Evolutionary conservation across 2,329 filamentous ascomycete species (phyloP).

Genomic region (Colletotrichum sp.): DNA sequence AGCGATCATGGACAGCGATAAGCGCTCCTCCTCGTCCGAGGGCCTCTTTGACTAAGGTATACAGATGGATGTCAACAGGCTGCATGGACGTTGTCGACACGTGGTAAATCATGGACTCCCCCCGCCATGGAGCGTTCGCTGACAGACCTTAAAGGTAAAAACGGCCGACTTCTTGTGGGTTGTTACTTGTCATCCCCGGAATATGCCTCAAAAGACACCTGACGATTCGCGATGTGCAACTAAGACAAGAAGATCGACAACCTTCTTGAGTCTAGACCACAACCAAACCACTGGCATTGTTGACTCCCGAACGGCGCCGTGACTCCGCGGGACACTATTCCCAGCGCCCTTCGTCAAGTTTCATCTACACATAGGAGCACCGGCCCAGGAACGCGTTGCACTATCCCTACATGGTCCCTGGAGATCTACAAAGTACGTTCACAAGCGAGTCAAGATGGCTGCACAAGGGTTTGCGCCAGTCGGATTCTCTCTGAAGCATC

Average conservation of each 20-base stretch:
- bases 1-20: neutral
- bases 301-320: neutral
- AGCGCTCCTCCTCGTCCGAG: neutral
- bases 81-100: neutral
- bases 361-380: neutral
- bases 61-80: neutral
- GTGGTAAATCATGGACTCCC: neutral
- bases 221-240: slow-evolving; percentile 7
- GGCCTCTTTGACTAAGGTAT: neutral
- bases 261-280: neutral
- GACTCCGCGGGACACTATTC: neutral
- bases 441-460: neutral
- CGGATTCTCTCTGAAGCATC: neutral
- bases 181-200: neutral
- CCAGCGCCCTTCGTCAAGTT: slow-evolving; percentile 1
- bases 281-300: neutral
- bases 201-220: neutral
- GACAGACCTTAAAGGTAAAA: neutral
- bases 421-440: neutral
- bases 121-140: neutral
- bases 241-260: slow-evolving; percentile 1
- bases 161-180: neutral
- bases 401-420: neutral
- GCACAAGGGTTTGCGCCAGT: neutral
- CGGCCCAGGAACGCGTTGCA: neutral